A percentile compares a stretch with the other conserved stretches of the same genome.
phyloP scores from a whole-genome alignment of 2,329 filamentous ascomycete genomes.

The Penicillium sp. region DNA sequence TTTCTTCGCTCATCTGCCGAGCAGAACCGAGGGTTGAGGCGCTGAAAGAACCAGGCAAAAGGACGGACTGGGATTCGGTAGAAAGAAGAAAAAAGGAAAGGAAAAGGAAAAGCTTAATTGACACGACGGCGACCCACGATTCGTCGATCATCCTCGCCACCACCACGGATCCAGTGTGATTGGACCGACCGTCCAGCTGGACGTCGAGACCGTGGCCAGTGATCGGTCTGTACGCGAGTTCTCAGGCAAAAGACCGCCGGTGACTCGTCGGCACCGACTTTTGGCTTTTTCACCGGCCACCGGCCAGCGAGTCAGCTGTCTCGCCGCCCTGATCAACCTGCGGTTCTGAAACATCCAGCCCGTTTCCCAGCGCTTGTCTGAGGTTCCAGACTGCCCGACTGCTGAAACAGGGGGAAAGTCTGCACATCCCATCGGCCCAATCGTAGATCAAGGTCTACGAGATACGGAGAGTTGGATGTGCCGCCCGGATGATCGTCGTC shows the following conservation, averaged over 20 bases:
- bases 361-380: background rate
- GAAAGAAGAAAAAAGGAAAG: slow-evolving; percentile 1
- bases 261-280: background rate
- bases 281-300: background rate
- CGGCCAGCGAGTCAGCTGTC: slow-evolving; percentile 13
- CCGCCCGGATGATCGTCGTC: background rate
- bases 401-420: background rate
- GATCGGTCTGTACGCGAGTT: background rate
- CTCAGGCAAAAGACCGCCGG: background rate
- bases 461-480: background rate
- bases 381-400: background rate
- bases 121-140: background rate
- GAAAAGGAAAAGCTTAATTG: slow-evolving; percentile 9
- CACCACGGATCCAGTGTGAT: background rate
- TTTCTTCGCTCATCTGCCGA: background rate
- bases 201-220: slow-evolving; percentile 11
- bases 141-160: slow-evolving; percentile 11
- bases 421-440: background rate
- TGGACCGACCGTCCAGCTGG: slow-evolving; percentile 1
- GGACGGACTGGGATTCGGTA: background rate
- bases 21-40: background rate
- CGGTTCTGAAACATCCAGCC: slow-evolving; percentile 19
- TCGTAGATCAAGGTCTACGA: background rate
- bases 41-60: background rate
- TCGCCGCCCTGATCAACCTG: slow-evolving; percentile 5